Base-by-base conservation (phyloP, 2,329 filamentous ascomycete genomes). In the Calonectria honghensis region DNA sequence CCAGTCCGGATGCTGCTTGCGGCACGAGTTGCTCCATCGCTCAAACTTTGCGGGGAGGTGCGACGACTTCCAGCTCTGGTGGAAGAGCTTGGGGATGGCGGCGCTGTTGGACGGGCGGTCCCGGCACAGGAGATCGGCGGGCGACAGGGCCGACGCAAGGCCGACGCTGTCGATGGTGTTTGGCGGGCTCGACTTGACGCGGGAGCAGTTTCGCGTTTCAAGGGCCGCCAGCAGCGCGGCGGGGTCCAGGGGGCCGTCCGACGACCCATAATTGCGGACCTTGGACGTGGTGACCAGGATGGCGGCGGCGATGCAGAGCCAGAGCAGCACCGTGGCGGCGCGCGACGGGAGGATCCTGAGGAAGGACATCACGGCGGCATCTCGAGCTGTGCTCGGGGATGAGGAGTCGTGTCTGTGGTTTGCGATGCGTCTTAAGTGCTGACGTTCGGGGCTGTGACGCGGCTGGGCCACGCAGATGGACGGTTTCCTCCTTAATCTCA, bases 71-170 rank as follows among this genome's bases (percentile, higher is more conserved):
- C 81, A 81, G 67, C 80, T 82, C 73, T 82, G 81, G 67, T 82
- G 81, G 24, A 82, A 77, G 6, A 81, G 72, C 65, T 74, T 78
- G 92, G 94, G 27, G 29, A 80, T 69, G 24, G 52, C 68, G 1
- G 54, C 51, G 7, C n/a, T 24, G 20, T 29, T 57, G 10, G 68
- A 27, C 7, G 64, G 29, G 37, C 37, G 37, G 11, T 63, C 37
- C 2, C 72, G 72, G 37, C 72, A 74, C 24, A 74, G 31, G 10
- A 74, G 63, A 32, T 71, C 72, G 6, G 52, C 61, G 16, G 72
- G 68, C 20, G 68, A 68, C 72, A 73, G 16, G 37, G 72, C 59
- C 3, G n/a, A n/a, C 9, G 72, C 72, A 4, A 73, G 48, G n/a
- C 65, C 65, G 3, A 65, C 61, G 11, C 18, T 20, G 27, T 50